Conservation (phyloP, 768 basidiomycete genomes). For the Collybiopsis confluens region DNA sequence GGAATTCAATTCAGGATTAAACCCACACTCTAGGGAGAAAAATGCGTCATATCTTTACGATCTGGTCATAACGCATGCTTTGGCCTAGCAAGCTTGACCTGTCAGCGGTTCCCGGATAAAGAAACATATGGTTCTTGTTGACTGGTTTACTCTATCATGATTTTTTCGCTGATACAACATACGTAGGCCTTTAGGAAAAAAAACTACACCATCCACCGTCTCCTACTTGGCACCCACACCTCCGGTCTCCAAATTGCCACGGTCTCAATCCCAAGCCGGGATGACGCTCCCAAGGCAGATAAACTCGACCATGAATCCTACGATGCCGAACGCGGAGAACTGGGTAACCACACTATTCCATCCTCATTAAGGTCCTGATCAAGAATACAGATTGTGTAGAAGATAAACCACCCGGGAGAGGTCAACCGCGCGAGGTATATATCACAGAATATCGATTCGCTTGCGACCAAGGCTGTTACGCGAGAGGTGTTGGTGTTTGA, state of each 20-base stretch:
- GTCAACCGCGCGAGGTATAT: conserved; percentile 98
- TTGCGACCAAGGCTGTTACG: conserved; percentile 93
- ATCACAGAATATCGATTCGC: conserved; percentile 97
- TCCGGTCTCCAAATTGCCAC: conserved; percentile 94
- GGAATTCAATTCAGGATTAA: too few species aligned
- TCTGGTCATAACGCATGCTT: conserved; percentile 92
- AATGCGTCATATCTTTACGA: conserved; percentile 98
- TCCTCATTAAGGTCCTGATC: conserved; percentile 82
- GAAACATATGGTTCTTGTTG: conserved; percentile 74
- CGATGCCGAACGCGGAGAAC: conserved; percentile 90
- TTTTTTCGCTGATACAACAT: neutral
- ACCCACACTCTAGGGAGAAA: conserved; percentile 85
- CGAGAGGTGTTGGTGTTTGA: conserved; percentile 84
- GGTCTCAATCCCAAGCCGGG: conserved; percentile 87
- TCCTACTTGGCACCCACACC: conserved; percentile 96
- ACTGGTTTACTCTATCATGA: neutral
- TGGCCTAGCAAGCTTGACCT: conserved; percentile 97
- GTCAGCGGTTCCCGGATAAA: conserved; percentile 98
- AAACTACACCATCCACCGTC: conserved; percentile 90
- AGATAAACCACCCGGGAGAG: conserved; percentile 93
- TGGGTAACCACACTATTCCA: conserved; percentile 86
- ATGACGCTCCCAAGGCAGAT: conserved; percentile 59
- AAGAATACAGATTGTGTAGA: conserved; percentile 89
- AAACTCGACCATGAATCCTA: conserved; percentile 78
- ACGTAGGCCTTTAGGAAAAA: conserved; percentile 86